Conservation (phyloP, 257 asterid genomes). For the Rauvolfia tetraphylla region DNA sequence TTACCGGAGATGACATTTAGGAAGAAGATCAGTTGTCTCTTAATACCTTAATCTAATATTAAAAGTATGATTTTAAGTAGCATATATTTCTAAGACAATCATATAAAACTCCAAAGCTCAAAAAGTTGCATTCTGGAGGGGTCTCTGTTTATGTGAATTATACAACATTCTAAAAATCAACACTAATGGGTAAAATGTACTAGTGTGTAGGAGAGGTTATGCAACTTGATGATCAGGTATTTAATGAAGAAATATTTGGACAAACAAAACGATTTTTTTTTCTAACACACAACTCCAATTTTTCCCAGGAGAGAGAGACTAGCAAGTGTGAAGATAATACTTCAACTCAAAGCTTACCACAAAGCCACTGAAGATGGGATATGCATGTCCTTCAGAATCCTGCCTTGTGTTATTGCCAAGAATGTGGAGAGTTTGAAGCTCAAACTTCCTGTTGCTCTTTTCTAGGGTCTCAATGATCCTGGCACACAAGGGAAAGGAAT, state of each 20-base stretch:
- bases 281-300: too few species aligned
- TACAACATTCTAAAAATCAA: not conserved
- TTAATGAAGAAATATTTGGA: not conserved
- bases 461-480: conserved; percentile 64
- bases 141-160: not conserved
- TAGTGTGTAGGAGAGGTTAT: not conserved
- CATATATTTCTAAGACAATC: not conserved
- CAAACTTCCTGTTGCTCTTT: conserved; percentile 54
- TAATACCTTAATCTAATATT: not conserved
- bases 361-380: conserved; percentile 82
- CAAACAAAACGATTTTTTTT: not conserved
- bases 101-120: not conserved
- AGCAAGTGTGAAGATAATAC: not conserved
- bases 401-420: conserved; percentile 69
- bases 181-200: not conserved
- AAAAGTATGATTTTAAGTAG: not conserved
- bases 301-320: not conserved
- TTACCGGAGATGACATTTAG: not conserved
- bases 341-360: conserved; percentile 48
- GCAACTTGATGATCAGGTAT: not conserved
- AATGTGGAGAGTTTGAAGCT: conserved; percentile 73
- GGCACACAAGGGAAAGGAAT: conserved; percentile 75
- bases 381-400: conserved; percentile 63
- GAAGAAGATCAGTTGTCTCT: not conserved
- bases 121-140: not conserved